These are phyloP conservation scores for Eurotiales sp. DNA, from an alignment of 2,329 filamentous ascomycete species.

Conservation along the genomic window DNA sequence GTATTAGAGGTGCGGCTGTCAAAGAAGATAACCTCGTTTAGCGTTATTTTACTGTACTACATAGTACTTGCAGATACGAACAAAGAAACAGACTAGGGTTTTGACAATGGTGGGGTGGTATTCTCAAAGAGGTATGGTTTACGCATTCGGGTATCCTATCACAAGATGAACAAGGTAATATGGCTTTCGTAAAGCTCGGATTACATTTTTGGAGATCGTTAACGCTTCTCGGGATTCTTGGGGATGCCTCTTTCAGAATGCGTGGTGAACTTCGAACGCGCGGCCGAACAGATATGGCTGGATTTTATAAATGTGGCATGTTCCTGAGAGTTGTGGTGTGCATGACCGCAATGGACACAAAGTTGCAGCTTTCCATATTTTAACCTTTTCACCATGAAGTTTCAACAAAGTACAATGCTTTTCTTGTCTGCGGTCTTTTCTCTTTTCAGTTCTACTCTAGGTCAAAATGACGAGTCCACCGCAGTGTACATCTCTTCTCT, in stretches of 20 bases:
- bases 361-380: neutral
- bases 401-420: neutral
- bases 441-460: neutral
- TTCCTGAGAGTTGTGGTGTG: neutral
- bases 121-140: constrained; percentile 9
- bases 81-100: too few species aligned
- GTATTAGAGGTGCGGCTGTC: constrained; percentile 2
- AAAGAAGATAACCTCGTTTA: too few species aligned
- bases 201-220: neutral
- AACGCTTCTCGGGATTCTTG: neutral
- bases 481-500: constrained; percentile 6
- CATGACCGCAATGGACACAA: too few species aligned
- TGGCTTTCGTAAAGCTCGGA: neutral
- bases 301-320: constrained; percentile 4
- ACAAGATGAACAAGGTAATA: neutral
- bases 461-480: constrained; percentile 5
- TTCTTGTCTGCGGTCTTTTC: constrained; percentile 3
- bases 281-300: neutral
- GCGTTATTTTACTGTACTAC: too few species aligned
- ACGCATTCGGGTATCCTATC: constrained; percentile 5
- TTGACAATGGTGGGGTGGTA: neutral
- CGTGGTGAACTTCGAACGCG: neutral
- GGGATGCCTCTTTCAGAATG: neutral
- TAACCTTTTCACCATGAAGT: constrained; percentile 2
- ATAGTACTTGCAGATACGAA: too few species aligned